A percentile compares a stretch with the other conserved stretches of the same genome.
Conservation (phyloP, 306 rosid species). For the Neltuma alba region DNA sequence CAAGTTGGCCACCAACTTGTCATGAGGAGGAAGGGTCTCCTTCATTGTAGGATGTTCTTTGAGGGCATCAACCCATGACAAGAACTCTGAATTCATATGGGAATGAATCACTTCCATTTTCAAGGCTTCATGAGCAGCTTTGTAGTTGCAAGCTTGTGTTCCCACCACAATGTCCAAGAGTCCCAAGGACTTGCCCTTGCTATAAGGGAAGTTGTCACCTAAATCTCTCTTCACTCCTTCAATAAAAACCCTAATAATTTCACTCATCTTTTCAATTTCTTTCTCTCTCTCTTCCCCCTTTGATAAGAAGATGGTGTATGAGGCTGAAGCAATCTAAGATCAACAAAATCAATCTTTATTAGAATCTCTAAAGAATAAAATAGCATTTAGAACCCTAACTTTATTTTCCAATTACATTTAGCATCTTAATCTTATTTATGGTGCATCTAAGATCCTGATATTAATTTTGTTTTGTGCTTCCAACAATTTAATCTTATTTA, state of each 20-base stretch:
- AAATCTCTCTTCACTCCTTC: constrained; percentile 50
- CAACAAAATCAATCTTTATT: background rate
- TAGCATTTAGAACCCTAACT: no score
- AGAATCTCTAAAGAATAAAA: no score
- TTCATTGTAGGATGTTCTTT: constrained; percentile 44
- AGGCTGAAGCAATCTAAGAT: constrained; percentile 7
- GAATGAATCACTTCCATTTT: background rate
- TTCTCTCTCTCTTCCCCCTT: constrained; percentile 38
- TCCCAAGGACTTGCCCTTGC: constrained; percentile 33
- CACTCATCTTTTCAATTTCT: constrained; percentile 33
- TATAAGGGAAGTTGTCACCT: constrained; percentile 17
- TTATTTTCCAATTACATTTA: no score
- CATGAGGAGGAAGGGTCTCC: constrained; percentile 48
- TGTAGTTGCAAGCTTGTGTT: constrained; percentile 26
- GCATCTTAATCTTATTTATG: no score
- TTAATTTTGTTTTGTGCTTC: no score
- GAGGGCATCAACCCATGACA: constrained; percentile 48
- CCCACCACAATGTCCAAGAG: constrained; percentile 49
- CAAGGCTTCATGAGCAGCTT: constrained; percentile 39
- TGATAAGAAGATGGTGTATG: constrained; percentile 3
- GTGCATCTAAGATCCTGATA: no score
- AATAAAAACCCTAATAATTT: constrained; percentile 39
- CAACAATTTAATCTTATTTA: no score
- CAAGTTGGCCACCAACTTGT: constrained; percentile 38
- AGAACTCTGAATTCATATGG: constrained; percentile 28